Percentiles rank a stretch among this genome's conserved stretches.
phyloP scores from a whole-genome alignment of 768 basidiomycete genomes.

The Coprinellus micaceus region DNA sequence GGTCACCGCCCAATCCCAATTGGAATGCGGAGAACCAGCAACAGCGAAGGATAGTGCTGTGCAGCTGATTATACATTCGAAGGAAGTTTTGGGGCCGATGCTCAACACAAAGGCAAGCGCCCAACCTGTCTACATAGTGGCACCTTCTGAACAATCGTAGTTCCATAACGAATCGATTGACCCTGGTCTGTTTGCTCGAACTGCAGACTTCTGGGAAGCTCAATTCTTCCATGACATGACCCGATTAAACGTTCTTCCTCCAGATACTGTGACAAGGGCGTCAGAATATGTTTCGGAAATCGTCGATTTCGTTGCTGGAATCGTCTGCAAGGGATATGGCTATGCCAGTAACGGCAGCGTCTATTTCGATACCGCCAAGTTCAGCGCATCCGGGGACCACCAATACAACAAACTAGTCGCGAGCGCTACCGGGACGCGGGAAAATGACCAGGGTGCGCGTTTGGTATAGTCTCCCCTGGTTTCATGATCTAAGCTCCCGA shows the following conservation, averaged over 20 bases:
- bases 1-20: constrained; percentile 39
- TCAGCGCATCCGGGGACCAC: constrained; percentile 74
- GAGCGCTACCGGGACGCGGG: constrained; percentile 93
- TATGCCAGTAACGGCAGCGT: constrained; percentile 71
- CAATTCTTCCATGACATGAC: constrained; percentile 92
- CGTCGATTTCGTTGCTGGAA: constrained; percentile 79
- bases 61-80: constrained; percentile 65
- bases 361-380: constrained; percentile 85
- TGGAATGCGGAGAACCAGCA: constrained; percentile 43
- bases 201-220: constrained; percentile 85
- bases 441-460: neutral
- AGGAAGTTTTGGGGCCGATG: constrained; percentile 69
- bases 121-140: neutral
- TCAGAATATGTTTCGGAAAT: constrained; percentile 98
- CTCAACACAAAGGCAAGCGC: constrained; percentile 68
- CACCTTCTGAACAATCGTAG: neutral
- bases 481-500: constrained; percentile 32
- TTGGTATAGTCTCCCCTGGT: constrained; percentile 4
- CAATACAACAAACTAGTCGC: constrained; percentile 94
- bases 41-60: constrained; percentile 35
- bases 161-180: constrained; percentile 35
- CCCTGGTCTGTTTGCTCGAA: constrained; percentile 75
- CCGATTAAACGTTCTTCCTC: constrained; percentile 79
- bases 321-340: constrained; percentile 83
- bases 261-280: constrained; percentile 90